These are phyloP conservation scores for Russula compacta DNA, from an alignment of 768 basidiomycete genomes.

Conservation along the genomic window DNA sequence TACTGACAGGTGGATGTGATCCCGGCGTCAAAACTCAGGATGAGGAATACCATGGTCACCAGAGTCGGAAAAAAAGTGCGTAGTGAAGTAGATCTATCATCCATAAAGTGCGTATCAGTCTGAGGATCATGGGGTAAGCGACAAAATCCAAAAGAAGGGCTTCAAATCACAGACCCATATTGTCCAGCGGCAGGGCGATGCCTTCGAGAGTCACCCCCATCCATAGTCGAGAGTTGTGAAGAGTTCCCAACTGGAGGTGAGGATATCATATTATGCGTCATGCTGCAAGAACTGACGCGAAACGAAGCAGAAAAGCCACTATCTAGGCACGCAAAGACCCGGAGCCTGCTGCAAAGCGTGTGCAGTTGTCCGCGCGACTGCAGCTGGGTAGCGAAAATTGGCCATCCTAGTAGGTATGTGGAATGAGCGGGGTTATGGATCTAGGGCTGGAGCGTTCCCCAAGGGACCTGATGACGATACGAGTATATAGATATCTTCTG, in stretches of 20 bases:
- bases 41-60: background rate
- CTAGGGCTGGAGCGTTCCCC: too few species aligned
- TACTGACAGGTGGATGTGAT: background rate
- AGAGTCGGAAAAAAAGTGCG: background rate
- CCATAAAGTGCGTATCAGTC: background rate
- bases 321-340: too few species aligned
- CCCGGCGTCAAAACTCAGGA: background rate
- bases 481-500: too few species aligned
- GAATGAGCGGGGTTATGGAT: too few species aligned
- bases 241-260: background rate
- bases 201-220: background rate
- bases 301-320: too few species aligned
- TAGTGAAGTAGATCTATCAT: background rate
- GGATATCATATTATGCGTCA: background rate
- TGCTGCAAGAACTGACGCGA: background rate
- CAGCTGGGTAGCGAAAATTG: too few species aligned
- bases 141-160: too few species aligned
- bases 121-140: too few species aligned
- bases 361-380: too few species aligned
- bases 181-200: background rate
- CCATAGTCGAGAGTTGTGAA: background rate
- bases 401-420: too few species aligned
- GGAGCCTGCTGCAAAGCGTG: too few species aligned
- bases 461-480: too few species aligned
- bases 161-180: background rate